Base-by-base conservation (phyloP, 1,284 basidiomycete genomes). In the Boletus smithii region DNA sequence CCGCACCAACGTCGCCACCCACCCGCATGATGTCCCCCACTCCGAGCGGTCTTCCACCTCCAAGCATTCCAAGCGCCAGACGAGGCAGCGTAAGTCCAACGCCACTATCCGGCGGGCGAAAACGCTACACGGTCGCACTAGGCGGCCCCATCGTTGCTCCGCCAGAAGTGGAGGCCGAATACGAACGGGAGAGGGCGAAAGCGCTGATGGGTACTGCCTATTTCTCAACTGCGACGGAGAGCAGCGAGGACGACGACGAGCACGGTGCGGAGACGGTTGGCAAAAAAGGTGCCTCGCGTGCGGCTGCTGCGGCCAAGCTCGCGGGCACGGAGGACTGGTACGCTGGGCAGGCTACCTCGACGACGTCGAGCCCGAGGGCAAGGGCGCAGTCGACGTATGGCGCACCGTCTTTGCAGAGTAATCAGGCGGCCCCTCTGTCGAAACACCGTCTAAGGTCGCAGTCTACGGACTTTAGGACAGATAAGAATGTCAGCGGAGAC, bases 81-180 rank as follows among this genome's bases (percentile, higher is more conserved):
- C 72, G 72, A 11, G 65, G 72, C 1, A 85, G 75, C 49, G 72
- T 81, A 24, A 86, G 83, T 53, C 86, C 86, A 1, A 87, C 85
- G 0, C 85, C 86, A 1, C 55, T 70, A 4, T 54, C 63, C 1
- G 52, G 37, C 2, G 54, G 48, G 20, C 69, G 84, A 38, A 91
- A 91, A 59, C 73, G 88, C 29, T 90, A 91, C 60, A 90, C 88
- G 0, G 86, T 90, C 36, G 87, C 88, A 1, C 73, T 91, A 0
- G 88, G 88, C 13, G 80, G 76, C 5, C 83, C 83, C 0, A 80
- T 85, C 50, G 73, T 76, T 26, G 66, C 73, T 41, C 70, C 77
- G 29, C 67, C 74, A 8, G 74, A 74, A 34, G 57, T 59, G 34
- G 57, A 71, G 13, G 50, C 53, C 6, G 66, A 65, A 46, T 62